A percentile compares a stretch with the other conserved stretches of the same genome.
Evolutionary conservation across 1,139 yeast genomes (phyloP).

Genomic region (Schizosaccharomyces versatilis): DNA sequence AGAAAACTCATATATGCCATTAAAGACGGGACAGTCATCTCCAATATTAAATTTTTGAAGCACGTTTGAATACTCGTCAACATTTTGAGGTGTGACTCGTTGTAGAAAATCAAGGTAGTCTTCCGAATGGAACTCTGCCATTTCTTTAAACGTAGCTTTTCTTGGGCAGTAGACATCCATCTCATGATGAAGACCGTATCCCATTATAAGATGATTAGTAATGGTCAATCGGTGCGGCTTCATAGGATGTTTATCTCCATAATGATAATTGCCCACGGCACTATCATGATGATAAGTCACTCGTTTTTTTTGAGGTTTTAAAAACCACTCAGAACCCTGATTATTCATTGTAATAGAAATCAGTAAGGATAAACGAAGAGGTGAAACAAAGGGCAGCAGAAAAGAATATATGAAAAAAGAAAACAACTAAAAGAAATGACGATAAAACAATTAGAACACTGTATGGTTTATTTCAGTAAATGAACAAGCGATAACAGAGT

Average conservation of each 20-base stretch:
- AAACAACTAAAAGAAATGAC: neutral
- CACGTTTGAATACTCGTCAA: slow-evolving; percentile 35
- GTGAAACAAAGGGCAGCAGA: neutral
- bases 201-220: slow-evolving; percentile 73
- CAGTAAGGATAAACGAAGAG: neutral
- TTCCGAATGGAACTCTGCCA: slow-evolving; percentile 59
- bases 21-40: slow-evolving; percentile 94
- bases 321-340: neutral
- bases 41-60: slow-evolving; percentile 75
- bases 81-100: slow-evolving; percentile 57
- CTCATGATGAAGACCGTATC: slow-evolving; percentile 64
- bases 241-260: slow-evolving; percentile 68
- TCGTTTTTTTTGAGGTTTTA: neutral
- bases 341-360: neutral
- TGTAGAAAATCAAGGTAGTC: slow-evolving; percentile 70
- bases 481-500: neutral
- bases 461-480: neutral
- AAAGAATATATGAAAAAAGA: neutral
- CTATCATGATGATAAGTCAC: slow-evolving; percentile 71
- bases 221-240: slow-evolving; percentile 89
- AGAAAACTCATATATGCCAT: slow-evolving; percentile 77
- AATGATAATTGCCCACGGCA: slow-evolving; percentile 50
- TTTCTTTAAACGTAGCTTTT: slow-evolving; percentile 58
- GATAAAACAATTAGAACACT: neutral
- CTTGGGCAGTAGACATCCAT: slow-evolving; percentile 81